Conservation (phyloP, 2,329 filamentous ascomycete species). For the Ascochyta lentis region DNA sequence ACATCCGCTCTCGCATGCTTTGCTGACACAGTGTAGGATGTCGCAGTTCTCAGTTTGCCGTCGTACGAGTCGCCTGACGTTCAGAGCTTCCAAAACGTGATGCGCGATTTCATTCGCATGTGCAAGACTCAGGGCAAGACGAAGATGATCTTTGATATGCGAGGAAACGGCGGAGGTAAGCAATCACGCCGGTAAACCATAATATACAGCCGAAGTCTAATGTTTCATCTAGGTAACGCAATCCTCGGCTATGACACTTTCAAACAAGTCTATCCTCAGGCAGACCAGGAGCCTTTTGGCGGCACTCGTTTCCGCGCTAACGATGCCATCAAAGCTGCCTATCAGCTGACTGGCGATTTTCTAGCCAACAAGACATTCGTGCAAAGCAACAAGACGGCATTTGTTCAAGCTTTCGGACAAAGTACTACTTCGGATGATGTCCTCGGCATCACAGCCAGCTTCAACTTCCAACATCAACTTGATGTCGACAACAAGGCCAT, state of each 20-base stretch:
- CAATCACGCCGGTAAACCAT: background rate
- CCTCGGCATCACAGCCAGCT: conserved; percentile 32
- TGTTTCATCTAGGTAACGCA: conserved; percentile 50
- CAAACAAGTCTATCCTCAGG: conserved; percentile 60
- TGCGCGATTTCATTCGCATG: conserved; percentile 56
- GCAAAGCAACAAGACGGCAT: conserved; percentile 38
- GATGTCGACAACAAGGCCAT: conserved; percentile 40
- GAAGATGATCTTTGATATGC: conserved; percentile 70
- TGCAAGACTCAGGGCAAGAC: conserved; percentile 59
- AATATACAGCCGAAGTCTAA: background rate
- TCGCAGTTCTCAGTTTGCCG: conserved; percentile 55
- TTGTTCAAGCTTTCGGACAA: conserved; percentile 34
- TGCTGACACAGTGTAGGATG: conserved; percentile 49
- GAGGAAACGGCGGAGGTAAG: conserved; percentile 61
- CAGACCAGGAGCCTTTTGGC: conserved; percentile 51
- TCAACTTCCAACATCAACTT: conserved; percentile 45
- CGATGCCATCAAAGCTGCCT: conserved; percentile 47
- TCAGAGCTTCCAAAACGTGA: conserved; percentile 48
- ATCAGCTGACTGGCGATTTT: conserved; percentile 42
- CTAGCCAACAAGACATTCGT: conserved; percentile 36
- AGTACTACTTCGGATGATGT: conserved; percentile 31
- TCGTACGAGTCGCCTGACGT: conserved; percentile 46
- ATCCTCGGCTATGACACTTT: conserved; percentile 56
- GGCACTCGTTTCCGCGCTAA: conserved; percentile 57
- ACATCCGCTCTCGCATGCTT: conserved; percentile 30